Conservation (phyloP, 164 flowering plant species). For the Echeveria elegans region DNA sequence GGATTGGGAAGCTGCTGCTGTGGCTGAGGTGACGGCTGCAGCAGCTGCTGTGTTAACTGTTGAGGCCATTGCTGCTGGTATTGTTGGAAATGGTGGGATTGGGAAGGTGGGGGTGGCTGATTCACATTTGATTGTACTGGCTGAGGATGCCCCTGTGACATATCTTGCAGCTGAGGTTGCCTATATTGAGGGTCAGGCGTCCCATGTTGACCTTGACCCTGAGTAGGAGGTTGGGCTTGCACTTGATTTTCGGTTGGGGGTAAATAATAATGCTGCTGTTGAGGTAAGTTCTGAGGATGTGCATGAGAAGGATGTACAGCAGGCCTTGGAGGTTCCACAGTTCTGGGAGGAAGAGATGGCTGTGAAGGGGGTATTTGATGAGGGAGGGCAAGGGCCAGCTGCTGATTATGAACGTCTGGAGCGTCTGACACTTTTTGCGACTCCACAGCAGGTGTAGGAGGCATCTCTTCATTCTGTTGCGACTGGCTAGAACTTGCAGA, state of each 20-base stretch:
- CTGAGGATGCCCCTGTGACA: slow-evolving; percentile 34
- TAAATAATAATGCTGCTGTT: slow-evolving; percentile 47
- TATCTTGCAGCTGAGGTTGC: slow-evolving; percentile 41
- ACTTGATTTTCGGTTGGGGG: slow-evolving; percentile 31
- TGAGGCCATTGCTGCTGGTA: slow-evolving; percentile 47
- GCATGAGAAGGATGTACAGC: slow-evolving; percentile 33
- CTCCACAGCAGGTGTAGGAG: slow-evolving; percentile 26
- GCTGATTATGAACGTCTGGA: slow-evolving; percentile 49
- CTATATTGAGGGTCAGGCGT: slow-evolving; percentile 48
- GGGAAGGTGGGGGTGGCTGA: slow-evolving; percentile 26
- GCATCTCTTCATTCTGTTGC: slow-evolving; percentile 43
- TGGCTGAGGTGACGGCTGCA: slow-evolving; percentile 38
- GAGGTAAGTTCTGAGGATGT: slow-evolving; percentile 39
- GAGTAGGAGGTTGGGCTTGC: slow-evolving; percentile 39
- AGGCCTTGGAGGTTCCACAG: slow-evolving; percentile 39
- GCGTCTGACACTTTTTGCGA: slow-evolving; percentile 10
- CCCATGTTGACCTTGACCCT: slow-evolving; percentile 34
- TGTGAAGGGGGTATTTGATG: slow-evolving; percentile 48
- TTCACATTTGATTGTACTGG: slow-evolving; percentile 39
- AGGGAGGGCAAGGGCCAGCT: slow-evolving; percentile 78
- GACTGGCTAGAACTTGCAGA: slow-evolving; percentile 33
- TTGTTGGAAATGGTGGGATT: slow-evolving; percentile 33
- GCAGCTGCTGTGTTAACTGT: slow-evolving; percentile 19
- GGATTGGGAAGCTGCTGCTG: slow-evolving; percentile 45
- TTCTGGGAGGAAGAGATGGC: slow-evolving; percentile 21